Percentiles rank a stretch among this genome's conserved stretches.
These are phyloP conservation scores for Cryptosporidium meleagridis DNA, from an alignment of 169 alveolate genomes.

Conservation along the genomic window DNA sequence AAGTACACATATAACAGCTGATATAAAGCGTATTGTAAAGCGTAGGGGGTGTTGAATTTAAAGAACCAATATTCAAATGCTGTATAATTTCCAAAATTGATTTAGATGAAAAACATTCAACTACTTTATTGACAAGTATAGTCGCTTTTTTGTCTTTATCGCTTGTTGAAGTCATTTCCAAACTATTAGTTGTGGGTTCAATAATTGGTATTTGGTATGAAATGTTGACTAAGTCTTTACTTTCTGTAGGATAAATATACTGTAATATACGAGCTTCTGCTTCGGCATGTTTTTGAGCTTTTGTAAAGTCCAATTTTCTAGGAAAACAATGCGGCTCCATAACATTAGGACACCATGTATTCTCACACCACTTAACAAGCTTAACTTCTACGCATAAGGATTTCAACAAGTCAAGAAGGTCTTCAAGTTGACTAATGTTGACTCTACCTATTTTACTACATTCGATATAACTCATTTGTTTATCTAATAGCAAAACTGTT, in stretches of 20 bases:
- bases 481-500: background rate
- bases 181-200: background rate
- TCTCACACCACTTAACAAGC: slow-evolving; percentile 50
- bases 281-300: slow-evolving; percentile 19
- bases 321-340: background rate
- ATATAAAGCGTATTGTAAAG: slow-evolving; percentile 30
- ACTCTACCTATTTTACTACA: slow-evolving; percentile 47
- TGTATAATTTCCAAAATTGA: slow-evolving; percentile 31
- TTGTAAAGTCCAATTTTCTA: slow-evolving; percentile 46
- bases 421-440: slow-evolving; percentile 18
- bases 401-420: slow-evolving; percentile 19
- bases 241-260: slow-evolving; percentile 53
- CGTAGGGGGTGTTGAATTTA: slow-evolving; percentile 49
- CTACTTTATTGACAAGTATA: background rate
- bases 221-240: background rate
- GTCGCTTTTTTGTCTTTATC: background rate
- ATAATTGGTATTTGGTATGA: slow-evolving; percentile 25
- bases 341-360: slow-evolving; percentile 49
- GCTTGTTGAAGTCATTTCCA: background rate
- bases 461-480: slow-evolving; percentile 17
- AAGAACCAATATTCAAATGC: slow-evolving; percentile 40
- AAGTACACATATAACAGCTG: slow-evolving; percentile 16
- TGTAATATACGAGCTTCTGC: slow-evolving; percentile 38
- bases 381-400: slow-evolving; percentile 41
- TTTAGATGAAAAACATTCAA: slow-evolving; percentile 31